Evolutionary conservation across 2,329 filamentous ascomycete genomes (phyloP), one percentile per base, ranked within the genome.

Genomic region (Exophiala lecanii-corni): DNA sequence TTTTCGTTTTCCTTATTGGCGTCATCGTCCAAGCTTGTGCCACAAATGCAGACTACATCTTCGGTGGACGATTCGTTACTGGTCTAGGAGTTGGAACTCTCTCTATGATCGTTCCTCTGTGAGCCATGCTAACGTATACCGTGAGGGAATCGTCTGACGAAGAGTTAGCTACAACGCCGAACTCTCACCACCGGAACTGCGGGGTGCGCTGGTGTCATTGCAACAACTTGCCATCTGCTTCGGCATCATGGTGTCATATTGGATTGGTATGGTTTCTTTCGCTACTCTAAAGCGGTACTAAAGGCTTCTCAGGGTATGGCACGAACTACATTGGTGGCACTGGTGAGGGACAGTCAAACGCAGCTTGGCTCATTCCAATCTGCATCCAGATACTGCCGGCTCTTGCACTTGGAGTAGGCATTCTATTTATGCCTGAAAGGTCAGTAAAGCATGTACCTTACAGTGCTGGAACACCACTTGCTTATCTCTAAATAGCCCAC

Each of bases 341-440:
- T 3, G 69, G 74, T 60, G 46, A 50, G 18, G 62, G 56, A 1
- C 81, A 89, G 61, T 72, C 70, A 9, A 73, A 86, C 19, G 78
- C 79, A 0, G 81, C 86, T 0, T 92, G 86, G 86, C 72, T 86
- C 0, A 65, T 86, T 0, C 86, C 86, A 0, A 77, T 86, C 39
- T 46, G 70, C 9, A 55, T 74, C 3, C 71, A 74, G 49, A 64
- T 73, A 48, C 50, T 65, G 5, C 64, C 64, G 1, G 61, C 62
- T 0, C 59, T 65, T 31, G 42, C 67, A 28, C 59, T 68, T 2
- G 56, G 54, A 2, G 59, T 51, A 1, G 62, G 63, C 19, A 62
- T 68, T 1, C 46, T 60, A 6, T 64, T 72, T 45, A 62, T 76
- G 20, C 76, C 76, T 0, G 77, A 72, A 52, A 78, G 74, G 0